These are phyloP conservation scores for Fraxinus angustifolia DNA, from an alignment of 305 asterid species.

Conservation along the genomic window DNA sequence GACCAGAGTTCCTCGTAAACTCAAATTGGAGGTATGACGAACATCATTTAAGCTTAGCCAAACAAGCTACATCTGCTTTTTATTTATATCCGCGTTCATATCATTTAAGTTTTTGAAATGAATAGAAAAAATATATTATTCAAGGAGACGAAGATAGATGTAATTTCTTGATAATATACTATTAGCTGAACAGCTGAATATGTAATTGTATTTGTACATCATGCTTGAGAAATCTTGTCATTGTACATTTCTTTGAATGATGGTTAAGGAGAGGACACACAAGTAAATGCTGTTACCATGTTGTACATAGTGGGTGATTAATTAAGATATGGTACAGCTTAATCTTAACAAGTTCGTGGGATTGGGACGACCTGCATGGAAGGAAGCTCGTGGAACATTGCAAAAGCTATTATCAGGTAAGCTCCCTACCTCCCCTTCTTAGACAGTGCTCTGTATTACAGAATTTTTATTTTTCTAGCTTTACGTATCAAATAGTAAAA, in stretches of 20 bases:
- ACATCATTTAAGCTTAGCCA: not conserved
- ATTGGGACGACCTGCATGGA: constrained; percentile 92
- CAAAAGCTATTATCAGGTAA: constrained; percentile 86
- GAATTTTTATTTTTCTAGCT: not conserved
- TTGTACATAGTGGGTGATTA: constrained; percentile 10
- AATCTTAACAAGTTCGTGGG: constrained; percentile 79
- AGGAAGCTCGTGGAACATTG: constrained; percentile 81
- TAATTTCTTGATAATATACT: not conserved
- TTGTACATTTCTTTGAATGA: constrained; percentile 17
- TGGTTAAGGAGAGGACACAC: not conserved
- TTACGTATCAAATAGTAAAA: constrained; percentile 1
- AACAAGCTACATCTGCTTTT: not conserved
- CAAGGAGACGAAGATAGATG: not conserved
- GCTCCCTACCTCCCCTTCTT: constrained; percentile 17
- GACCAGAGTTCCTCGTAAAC: not conserved
- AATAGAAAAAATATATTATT: not conserved
- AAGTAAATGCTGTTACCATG: not conserved
- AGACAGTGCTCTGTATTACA: not conserved
- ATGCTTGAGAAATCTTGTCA: constrained; percentile 5
- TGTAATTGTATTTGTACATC: not conserved
- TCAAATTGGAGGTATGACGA: not conserved
- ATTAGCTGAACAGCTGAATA: constrained; percentile 7
- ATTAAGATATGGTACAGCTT: constrained; percentile 45
- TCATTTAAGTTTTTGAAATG: not conserved
- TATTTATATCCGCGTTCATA: not conserved